A percentile compares a stretch with the other conserved stretches of the same genome.
phyloP scores from a whole-genome alignment of 768 basidiomycete species.

The Suillus sp. region DNA sequence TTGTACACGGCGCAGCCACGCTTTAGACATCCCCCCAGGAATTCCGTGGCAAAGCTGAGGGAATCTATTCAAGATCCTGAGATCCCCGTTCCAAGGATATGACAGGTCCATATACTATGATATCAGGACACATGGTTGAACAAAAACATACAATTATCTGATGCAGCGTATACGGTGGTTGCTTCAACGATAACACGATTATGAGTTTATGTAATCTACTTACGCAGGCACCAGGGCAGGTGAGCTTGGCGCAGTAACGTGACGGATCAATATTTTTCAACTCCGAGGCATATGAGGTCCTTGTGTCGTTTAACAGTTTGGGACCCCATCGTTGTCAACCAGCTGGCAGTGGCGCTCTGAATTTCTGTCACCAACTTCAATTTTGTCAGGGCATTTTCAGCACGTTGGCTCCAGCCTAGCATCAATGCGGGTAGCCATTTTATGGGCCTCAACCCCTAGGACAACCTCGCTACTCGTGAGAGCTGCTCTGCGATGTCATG shows the following conservation, averaged over 20 bases:
- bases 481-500: conserved; percentile 1
- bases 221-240: too few relatives aligned
- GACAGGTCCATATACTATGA: neutral
- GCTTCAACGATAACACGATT: too few relatives aligned
- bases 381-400: neutral
- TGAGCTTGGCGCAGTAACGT: neutral
- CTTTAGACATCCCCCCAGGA: neutral
- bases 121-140: neutral
- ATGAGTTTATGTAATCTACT: too few relatives aligned
- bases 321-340: too few relatives aligned
- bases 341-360: neutral
- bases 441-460: neutral
- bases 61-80: neutral
- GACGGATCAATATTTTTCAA: neutral
- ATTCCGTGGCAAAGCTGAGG: neutral
- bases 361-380: neutral
- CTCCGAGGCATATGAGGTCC: neutral
- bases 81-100: neutral
- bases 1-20: neutral
- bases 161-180: too few relatives aligned
- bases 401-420: neutral
- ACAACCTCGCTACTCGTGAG: neutral
- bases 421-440: too few relatives aligned
- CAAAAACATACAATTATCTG: too few relatives aligned
- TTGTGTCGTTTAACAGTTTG: neutral